Base-by-base conservation (phyloP, 257 asterid genomes). In the Haberlea rhodopensis region DNA sequence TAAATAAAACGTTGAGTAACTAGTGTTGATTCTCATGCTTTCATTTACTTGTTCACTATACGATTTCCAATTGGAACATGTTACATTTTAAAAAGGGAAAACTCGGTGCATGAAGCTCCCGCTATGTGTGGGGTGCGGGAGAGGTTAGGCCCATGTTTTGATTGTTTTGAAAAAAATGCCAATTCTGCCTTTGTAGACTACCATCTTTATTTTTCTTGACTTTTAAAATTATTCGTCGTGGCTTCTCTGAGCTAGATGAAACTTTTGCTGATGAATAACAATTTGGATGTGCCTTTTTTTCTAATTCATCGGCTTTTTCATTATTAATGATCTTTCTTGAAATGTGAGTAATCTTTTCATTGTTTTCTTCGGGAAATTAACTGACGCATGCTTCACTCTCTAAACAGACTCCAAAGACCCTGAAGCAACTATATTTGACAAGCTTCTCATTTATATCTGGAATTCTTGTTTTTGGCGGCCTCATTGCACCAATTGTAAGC, bases 401-500 rank as follows among this genome's bases (percentile, higher is more conserved):
- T 79, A 49, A 62, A 66, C 73, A 91, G 98, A 92, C 91, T 0
- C 96, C 86, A 4, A 92, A 75, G 86, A 79, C 91, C 3, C 71
- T 92, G 82, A 84, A 85, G 79, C 95, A 89, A 83, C 94, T 89
- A 60, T 89, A 89, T 68, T 67, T 85, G 59, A 85, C 96, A 46
- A 89, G 99, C 80, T 89, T 92, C 81, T 64, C 91, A 49, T 81
- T 87, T 63, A 74, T 86, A 64, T 81, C 90, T 54, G 99, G 96
- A 71, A 84, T 89, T 62, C 90, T 92, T 32, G 72, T 89, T 15
- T 87, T 89, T 15, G 97, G 99, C 9, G 95, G 99, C 57, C 81
- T 92, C 13, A 65, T 92, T 74, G 96, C 99, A 62, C 99, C 99
- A 48, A 74, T 65, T 20, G 98, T 91, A 82, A 91, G 96, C 71